Conservation (phyloP, 2,329 filamentous ascomycete species). For the Penicillium decumbens region DNA sequence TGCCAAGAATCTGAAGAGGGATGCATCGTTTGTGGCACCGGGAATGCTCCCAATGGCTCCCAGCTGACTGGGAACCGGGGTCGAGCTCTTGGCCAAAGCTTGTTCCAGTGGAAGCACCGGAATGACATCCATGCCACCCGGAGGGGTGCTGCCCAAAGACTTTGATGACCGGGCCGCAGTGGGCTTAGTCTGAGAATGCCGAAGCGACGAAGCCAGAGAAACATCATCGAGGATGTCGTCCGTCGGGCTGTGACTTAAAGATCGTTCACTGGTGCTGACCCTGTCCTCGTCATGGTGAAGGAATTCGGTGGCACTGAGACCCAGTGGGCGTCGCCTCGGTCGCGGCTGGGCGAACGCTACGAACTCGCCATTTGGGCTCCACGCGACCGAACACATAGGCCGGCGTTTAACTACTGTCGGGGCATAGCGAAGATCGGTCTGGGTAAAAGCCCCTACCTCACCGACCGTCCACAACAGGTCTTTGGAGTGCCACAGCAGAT, state of each 20-base stretch:
- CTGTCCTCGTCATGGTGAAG: constrained; percentile 41
- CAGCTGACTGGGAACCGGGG: constrained; percentile 43
- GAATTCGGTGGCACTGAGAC: constrained; percentile 40
- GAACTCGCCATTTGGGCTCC: constrained; percentile 56
- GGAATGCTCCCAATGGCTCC: constrained; percentile 49
- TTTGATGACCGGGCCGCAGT: constrained; percentile 48
- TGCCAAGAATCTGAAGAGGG: constrained; percentile 42
- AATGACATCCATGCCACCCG: constrained; percentile 44
- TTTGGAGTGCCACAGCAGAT: constrained; percentile 61
- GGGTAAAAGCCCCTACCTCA: constrained; percentile 57
- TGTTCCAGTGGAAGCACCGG: constrained; percentile 51
- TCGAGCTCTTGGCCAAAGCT: constrained; percentile 43
- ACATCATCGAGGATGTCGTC: constrained; percentile 57
- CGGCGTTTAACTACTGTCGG: constrained; percentile 56
- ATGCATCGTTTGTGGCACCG: constrained; percentile 42
- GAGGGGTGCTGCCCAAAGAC: constrained; percentile 53
- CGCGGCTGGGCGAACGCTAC: constrained; percentile 53
- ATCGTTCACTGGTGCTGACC: constrained; percentile 45
- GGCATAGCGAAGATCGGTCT: constrained; percentile 58
- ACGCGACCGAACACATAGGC: constrained; percentile 53
- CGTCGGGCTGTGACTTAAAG: constrained; percentile 49
- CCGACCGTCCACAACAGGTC: constrained; percentile 63
- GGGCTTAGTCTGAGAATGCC: constrained; percentile 45
- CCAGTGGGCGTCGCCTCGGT: constrained; percentile 40
- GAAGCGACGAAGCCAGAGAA: constrained; percentile 48